Evolutionary conservation across 495 filamentous ascomycete species (phyloP).

Genomic region (Penicillium robsamsonii): DNA sequence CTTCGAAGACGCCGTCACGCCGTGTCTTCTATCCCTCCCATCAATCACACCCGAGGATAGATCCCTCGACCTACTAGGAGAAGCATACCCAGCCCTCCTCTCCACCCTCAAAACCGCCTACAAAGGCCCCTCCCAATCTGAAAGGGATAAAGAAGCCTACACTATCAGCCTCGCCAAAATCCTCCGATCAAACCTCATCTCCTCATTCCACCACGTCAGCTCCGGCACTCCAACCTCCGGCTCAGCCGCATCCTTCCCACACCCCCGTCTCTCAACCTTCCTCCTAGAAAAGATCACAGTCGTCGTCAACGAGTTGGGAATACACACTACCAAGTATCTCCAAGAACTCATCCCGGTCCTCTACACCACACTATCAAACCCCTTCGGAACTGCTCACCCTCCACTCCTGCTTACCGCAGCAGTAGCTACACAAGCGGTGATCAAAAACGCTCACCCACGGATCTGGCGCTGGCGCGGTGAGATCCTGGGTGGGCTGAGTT

Average conservation of each 20-base stretch:
- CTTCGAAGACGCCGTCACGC: conserved; percentile 74
- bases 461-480: conserved; percentile 65
- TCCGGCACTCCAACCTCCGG: conserved; percentile 43
- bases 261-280: conserved; percentile 45
- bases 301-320: conserved; percentile 59
- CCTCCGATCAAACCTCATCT: conserved; percentile 42
- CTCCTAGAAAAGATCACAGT: conserved; percentile 55
- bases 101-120: conserved; percentile 51
- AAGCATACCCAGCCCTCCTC: conserved; percentile 66
- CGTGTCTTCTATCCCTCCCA: conserved; percentile 71
- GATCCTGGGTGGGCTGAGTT: conserved; percentile 58
- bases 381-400: conserved; percentile 61
- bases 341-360: conserved; percentile 69
- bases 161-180: conserved; percentile 26
- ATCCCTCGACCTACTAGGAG: conserved; percentile 60
- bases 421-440: conserved; percentile 52
- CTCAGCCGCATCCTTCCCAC: conserved; percentile 49
- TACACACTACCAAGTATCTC: conserved; percentile 73
- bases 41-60: conserved; percentile 72
- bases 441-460: conserved; percentile 74
- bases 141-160: conserved; percentile 22
- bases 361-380: conserved; percentile 61
- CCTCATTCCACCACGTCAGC: conserved; percentile 50
- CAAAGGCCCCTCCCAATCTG: conserved; percentile 9
- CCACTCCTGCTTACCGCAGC: conserved; percentile 54